Conservation (phyloP, 768 basidiomycete genomes). For the Glaciozyma antarctica region DNA sequence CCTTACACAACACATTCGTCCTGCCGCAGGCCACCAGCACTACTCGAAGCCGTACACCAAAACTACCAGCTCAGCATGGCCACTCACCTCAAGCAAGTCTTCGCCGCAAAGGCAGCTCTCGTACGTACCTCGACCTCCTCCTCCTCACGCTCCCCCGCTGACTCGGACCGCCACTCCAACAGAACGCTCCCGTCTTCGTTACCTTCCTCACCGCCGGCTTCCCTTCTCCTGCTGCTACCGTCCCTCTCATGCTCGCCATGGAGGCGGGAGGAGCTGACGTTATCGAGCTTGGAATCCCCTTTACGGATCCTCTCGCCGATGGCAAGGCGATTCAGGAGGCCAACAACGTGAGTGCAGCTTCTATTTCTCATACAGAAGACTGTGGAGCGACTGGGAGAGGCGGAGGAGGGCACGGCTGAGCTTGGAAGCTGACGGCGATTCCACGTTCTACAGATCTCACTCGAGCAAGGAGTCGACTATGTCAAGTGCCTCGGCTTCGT, state of each 20-base stretch:
- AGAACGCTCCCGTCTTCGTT: conserved; percentile 34
- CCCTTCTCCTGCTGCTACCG: conserved; percentile 67
- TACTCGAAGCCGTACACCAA: no score
- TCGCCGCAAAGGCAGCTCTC: no score
- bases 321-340: conserved; percentile 86
- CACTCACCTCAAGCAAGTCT: no score
- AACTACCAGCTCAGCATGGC: no score
- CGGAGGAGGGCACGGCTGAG: no score
- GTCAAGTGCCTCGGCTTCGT: conserved; percentile 62
- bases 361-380: no score
- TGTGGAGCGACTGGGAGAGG: no score
- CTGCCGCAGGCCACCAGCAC: no score
- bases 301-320: conserved; percentile 94
- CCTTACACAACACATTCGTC: no score
- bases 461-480: conserved; percentile 72
- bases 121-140: background rate
- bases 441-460: conserved; percentile 54
- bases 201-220: conserved; percentile 94
- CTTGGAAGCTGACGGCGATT: background rate
- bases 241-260: conserved; percentile 80
- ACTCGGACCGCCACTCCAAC: background rate
- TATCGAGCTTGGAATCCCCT: conserved; percentile 90
- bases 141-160: background rate
- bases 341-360: conserved; percentile 58
- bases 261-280: conserved; percentile 87